phyloP scores from a whole-genome alignment of 768 basidiomycete species.

The Tricholoma terreum region DNA sequence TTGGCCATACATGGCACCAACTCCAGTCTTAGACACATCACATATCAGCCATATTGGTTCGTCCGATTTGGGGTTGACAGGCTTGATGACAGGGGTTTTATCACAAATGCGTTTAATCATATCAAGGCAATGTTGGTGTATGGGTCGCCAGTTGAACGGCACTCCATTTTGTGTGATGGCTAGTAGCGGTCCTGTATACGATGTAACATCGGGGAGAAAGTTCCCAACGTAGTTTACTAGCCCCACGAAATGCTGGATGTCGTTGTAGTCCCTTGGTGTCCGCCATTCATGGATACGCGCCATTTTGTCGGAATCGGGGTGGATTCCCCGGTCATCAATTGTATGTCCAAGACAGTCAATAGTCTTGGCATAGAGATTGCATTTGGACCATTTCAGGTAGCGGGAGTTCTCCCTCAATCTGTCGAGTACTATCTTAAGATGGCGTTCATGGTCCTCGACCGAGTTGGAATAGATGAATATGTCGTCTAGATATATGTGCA shows the following conservation, averaged over 20 bases:
- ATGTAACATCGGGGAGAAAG: constrained; percentile 33
- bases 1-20: constrained; percentile 27
- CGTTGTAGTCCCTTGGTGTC: constrained; percentile 28
- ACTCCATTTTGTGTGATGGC: constrained; percentile 23
- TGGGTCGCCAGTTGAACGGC: constrained; percentile 24
- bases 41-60: constrained; percentile 28
- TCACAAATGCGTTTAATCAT: constrained; percentile 18
- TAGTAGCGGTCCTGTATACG: constrained; percentile 29
- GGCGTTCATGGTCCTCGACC: constrained; percentile 34
- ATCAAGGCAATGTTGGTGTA: constrained; percentile 22
- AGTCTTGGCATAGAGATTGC: constrained; percentile 24
- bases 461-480: constrained; percentile 37
- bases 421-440: constrained; percentile 30
- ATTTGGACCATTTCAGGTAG: constrained; percentile 32
- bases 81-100: constrained; percentile 19
- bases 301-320: constrained; percentile 36
- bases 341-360: constrained; percentile 39
- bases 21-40: constrained; percentile 22
- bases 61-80: constrained; percentile 15
- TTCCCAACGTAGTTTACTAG: background rate
- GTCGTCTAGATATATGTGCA: constrained; percentile 45
- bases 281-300: constrained; percentile 29
- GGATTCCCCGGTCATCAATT: constrained; percentile 37
- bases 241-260: constrained; percentile 20
- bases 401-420: constrained; percentile 16